phyloP scores from a whole-genome alignment of 352 stramenopile genomes.

The Pythium brachiatum region DNA sequence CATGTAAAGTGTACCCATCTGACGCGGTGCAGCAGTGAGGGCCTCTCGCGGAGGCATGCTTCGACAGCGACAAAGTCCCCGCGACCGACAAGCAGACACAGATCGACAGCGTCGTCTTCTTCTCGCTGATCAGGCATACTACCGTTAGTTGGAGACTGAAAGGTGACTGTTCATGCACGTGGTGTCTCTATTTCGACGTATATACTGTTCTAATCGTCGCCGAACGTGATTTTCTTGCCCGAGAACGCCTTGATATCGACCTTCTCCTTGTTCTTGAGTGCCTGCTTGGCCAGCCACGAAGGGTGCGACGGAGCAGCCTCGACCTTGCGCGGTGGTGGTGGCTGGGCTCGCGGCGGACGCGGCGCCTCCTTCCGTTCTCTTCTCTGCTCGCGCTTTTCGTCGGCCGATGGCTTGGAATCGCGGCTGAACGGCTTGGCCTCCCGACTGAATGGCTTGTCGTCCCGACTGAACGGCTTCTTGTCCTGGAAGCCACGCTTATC shows the following conservation, averaged over 20 bases:
- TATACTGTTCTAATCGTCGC: conserved; percentile 32
- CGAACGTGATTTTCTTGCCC: conserved; percentile 86
- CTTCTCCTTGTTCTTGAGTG: conserved; percentile 82
- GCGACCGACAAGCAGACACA: conserved; percentile 58
- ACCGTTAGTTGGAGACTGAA: not conserved
- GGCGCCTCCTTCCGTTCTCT: conserved; percentile 7
- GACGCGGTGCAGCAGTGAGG: conserved; percentile 37
- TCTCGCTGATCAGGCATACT: not conserved
- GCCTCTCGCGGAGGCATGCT: conserved; percentile 30
- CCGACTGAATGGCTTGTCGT: not conserved
- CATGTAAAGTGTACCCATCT: conserved; percentile 45
- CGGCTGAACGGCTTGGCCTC: conserved; percentile 8
- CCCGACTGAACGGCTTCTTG: not conserved
- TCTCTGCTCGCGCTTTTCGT: conserved; percentile 25
- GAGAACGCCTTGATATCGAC: conserved; percentile 59
- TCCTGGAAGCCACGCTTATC: conserved; percentile 2
- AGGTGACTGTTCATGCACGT: not conserved
- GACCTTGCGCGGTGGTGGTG: conserved; percentile 14
- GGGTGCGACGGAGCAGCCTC: conserved; percentile 43
- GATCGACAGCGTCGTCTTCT: conserved; percentile 24
- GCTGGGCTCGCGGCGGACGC: conserved; percentile 4
- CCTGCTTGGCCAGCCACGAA: conserved; percentile 79
- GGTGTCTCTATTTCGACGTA: conserved; percentile 2
- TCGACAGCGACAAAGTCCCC: conserved; percentile 36
- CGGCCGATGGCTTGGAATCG: conserved; percentile 16